These are phyloP conservation scores for Phytopythium aichiense DNA, from an alignment of 352 stramenopile species.

Conservation along the genomic window DNA sequence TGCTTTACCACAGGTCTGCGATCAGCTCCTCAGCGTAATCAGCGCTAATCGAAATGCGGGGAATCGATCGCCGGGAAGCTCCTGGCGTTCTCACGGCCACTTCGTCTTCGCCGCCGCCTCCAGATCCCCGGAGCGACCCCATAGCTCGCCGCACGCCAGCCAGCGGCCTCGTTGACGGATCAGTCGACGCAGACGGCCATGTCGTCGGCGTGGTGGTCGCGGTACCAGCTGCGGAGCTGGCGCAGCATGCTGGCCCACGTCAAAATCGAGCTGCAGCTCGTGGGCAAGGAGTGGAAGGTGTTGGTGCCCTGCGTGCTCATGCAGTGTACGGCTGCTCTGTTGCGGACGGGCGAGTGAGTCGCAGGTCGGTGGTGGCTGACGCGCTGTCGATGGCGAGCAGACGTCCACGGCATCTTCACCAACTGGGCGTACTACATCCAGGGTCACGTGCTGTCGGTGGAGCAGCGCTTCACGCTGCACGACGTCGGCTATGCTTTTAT, in stretches of 20 bases:
- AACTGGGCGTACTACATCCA: conserved; percentile 87
- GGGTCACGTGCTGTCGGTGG: conserved; percentile 44
- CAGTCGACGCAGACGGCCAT: neutral
- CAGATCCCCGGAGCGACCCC: neutral
- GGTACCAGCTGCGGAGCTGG: conserved; percentile 46
- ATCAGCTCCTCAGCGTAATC: neutral
- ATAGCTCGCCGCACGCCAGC: neutral
- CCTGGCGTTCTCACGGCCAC: neutral
- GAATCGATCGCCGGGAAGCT: neutral
- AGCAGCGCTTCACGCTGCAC: conserved; percentile 72
- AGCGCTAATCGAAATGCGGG: neutral
- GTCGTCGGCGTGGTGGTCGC: conserved; percentile 14
- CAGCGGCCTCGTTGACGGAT: neutral
- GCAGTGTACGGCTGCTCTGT: conserved; percentile 48
- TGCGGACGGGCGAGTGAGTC: neutral
- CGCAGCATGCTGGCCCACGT: conserved; percentile 61
- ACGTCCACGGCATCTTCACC: conserved; percentile 80
- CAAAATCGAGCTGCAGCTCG: conserved; percentile 55
- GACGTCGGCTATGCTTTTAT: conserved; percentile 78
- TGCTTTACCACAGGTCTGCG: neutral
- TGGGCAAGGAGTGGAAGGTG: conserved; percentile 67
- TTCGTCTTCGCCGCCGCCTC: neutral
- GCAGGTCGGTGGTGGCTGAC: neutral
- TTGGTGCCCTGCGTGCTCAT: conserved; percentile 76
- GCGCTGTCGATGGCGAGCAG: conserved; percentile 14